Evolutionary conservation across 169 alveolate species (phyloP), one percentile per base, ranked within the genome.

Genomic region (Condylostoma magnum): DNA sequence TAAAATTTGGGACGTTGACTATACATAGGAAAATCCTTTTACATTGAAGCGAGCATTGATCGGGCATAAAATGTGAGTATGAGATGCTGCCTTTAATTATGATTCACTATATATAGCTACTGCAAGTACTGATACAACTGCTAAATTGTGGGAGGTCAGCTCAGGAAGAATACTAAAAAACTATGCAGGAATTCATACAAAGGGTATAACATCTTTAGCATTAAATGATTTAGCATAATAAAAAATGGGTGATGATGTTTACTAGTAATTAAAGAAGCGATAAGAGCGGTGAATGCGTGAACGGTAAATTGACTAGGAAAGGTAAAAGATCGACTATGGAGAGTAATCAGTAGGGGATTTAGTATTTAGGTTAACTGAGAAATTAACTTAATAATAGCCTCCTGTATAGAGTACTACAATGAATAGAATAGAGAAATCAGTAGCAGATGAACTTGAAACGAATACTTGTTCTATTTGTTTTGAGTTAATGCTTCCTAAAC

Each of bases 41-140:
- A 78, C 56, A 36, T 68, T 63, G 1, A 57, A 56, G 30, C 37
- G 54, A 52, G 69, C 75, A 18, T 55, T 82, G n/a, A 63, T 79
- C 38, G 94, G 94, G 20, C 94, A 87, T 70, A 57, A 75, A 6
- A 86, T 81, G 30, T 87, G 91, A 91, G 94, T 87, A 2, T 83
- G 91, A 91, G 94, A 87, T 70, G 74, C 84, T 33, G 90, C 80
- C 15, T 87, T 79, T 60, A 81, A 90, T 1, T 53, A 72, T 33
- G 90, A 87, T 53, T 71, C 87, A 25, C 87, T 51, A 31, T 87
- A 56, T 68, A 68, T 84, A n/a, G 68, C 86, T 2, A 80, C 90
- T 12, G 85, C 69, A 2, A 69, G 85, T 5, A 77, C 91, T 12
- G 94, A 87, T 68, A 53, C 68, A 5, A 69, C 65, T 38, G 82